Percentiles rank a stretch among this genome's conserved stretches.
These are phyloP conservation scores for Akebia trifoliata DNA, from an alignment of 164 flowering plant species.

Conservation along the genomic window DNA sequence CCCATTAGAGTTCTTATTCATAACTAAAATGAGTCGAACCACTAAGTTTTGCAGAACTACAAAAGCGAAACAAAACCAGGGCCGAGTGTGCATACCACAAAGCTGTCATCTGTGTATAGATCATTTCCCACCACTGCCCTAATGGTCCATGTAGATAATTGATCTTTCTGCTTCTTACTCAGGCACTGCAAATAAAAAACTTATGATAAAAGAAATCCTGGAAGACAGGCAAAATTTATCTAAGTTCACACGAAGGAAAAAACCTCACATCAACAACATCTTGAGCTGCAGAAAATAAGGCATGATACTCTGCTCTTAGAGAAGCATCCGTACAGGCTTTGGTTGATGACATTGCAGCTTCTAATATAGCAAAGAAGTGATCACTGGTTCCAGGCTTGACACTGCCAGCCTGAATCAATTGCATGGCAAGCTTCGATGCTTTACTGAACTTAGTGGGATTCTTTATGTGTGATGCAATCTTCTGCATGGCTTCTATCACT, in stretches of 20 bases:
- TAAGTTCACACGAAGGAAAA: neutral
- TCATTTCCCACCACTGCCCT: conserved; percentile 83
- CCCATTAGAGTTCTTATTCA: neutral
- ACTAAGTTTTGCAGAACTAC: neutral
- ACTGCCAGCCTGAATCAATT: conserved; percentile 84
- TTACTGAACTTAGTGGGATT: conserved; percentile 66
- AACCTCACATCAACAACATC: conserved; percentile 55
- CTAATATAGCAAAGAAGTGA: conserved; percentile 72
- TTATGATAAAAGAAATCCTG: neutral
- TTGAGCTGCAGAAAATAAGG: conserved; percentile 74
- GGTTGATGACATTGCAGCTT: conserved; percentile 76
- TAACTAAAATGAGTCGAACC: neutral
- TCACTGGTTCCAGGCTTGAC: conserved; percentile 62
- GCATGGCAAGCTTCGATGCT: conserved; percentile 95
- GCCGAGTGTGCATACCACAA: conserved; percentile 54
- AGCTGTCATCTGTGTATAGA: conserved; percentile 87
- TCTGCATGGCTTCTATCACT: conserved; percentile 88
- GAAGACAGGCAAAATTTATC: neutral
- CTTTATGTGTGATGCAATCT: conserved; percentile 78
- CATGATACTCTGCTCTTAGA: conserved; percentile 72
- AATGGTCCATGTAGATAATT: conserved; percentile 60
- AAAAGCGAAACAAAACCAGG: neutral
- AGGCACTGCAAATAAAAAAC: conserved; percentile 45
- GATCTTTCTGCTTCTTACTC: conserved; percentile 63
- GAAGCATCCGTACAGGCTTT: conserved; percentile 66